phyloP scores from a whole-genome alignment of 257 asterid species.

The Lycium ferocissimum region DNA sequence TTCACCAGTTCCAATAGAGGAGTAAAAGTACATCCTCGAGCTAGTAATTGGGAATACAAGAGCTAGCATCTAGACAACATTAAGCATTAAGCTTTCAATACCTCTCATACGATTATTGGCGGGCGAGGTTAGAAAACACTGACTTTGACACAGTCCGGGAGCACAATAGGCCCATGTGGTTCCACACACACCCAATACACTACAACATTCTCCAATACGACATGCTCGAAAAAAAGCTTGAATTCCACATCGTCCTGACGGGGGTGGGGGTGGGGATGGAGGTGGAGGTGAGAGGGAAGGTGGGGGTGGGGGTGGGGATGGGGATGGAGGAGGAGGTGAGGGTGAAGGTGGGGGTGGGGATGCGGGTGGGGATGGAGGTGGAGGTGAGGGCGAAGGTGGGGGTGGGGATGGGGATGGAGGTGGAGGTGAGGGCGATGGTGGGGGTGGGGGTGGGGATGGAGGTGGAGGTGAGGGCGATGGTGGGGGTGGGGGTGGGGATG shows the following conservation, averaged over 20 bases:
- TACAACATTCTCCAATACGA: background rate
- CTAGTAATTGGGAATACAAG: background rate
- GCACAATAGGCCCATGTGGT: background rate
- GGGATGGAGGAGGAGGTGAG: no score
- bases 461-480: no score
- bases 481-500: no score
- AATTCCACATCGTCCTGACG: background rate
- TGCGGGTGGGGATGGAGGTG: no score
- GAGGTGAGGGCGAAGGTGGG: no score
- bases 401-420: no score
- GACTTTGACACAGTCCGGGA: background rate
- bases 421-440: no score
- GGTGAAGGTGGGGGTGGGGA: no score
- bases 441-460: no score
- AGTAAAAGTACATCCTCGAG: background rate
- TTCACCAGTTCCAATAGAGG: background rate
- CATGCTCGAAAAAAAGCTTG: background rate
- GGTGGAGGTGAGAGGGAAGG: no score
- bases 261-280: background rate
- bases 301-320: no score
- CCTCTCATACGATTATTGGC: background rate
- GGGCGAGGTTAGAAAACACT: background rate
- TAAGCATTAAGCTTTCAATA: background rate
- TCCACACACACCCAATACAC: background rate
- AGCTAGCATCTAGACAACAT: background rate